These are phyloP conservation scores for Apiosordaria backusii DNA, from an alignment of 495 filamentous ascomycete species.

Conservation along the genomic window DNA sequence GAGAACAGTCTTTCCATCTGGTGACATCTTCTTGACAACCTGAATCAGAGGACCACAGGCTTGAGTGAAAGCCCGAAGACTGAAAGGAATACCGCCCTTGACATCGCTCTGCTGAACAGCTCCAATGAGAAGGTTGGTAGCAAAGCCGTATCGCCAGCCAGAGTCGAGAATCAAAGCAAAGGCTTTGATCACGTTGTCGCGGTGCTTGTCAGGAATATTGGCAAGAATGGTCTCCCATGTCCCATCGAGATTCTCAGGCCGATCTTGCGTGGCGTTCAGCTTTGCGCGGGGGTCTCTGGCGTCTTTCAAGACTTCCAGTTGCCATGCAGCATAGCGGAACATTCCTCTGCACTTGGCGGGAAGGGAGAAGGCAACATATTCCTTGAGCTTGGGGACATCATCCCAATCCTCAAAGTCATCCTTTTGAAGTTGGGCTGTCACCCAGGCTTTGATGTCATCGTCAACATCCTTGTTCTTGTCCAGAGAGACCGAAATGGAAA, in stretches of 20 bases:
- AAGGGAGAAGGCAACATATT: slow-evolving; percentile 25
- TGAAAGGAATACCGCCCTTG: not conserved
- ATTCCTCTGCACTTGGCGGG: slow-evolving; percentile 38
- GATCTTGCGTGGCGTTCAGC: slow-evolving; percentile 24
- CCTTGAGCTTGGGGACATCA: slow-evolving; percentile 16
- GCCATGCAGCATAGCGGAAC: slow-evolving; percentile 46
- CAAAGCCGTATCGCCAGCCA: not conserved
- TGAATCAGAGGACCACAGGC: slow-evolving; percentile 14
- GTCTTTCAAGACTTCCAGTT: slow-evolving; percentile 39
- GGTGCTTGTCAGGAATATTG: slow-evolving; percentile 25
- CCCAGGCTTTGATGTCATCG: slow-evolving; percentile 34
- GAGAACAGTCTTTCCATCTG: not conserved
- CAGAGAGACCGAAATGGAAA: slow-evolving; percentile 31
- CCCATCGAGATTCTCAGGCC: slow-evolving; percentile 37
- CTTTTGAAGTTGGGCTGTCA: slow-evolving; percentile 20
- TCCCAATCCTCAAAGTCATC: slow-evolving; percentile 27
- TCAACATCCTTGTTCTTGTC: slow-evolving; percentile 29
- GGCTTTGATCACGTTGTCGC: slow-evolving; percentile 18
- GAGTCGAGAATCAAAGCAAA: slow-evolving; percentile 10
- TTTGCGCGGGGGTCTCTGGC: slow-evolving; percentile 22
- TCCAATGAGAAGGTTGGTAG: not conserved
- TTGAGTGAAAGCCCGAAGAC: not conserved
- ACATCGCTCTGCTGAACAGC: not conserved
- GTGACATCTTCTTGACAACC: not conserved
- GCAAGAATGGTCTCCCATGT: slow-evolving; percentile 40